These are phyloP conservation scores for Parasarocladium wereldwijsianum DNA, from an alignment of 2,329 filamentous ascomycete genomes.

Conservation along the genomic window DNA sequence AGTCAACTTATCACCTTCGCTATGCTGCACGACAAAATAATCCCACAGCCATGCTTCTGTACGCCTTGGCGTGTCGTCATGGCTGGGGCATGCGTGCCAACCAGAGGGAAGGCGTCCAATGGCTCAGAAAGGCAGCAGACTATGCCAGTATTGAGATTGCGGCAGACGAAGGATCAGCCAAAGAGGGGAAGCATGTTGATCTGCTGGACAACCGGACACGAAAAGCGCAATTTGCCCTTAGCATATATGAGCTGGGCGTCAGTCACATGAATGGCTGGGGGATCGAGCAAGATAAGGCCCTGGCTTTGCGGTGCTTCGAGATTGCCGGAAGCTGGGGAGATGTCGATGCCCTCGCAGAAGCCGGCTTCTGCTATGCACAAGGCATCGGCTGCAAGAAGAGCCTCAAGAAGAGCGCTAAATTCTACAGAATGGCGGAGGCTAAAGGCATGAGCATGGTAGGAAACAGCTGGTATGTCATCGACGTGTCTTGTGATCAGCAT, in stretches of 20 bases:
- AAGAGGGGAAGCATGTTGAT: slow-evolving; percentile 50
- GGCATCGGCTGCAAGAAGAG: slow-evolving; percentile 93
- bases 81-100: slow-evolving; percentile 97
- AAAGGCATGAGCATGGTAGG: slow-evolving; percentile 97
- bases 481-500: not conserved
- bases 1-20: slow-evolving; percentile 91
- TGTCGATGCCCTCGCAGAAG: slow-evolving; percentile 82
- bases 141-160: slow-evolving; percentile 69
- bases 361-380: slow-evolving; percentile 91
- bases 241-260: slow-evolving; percentile 90
- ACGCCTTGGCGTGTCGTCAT: slow-evolving; percentile 86
- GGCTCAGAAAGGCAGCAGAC: slow-evolving; percentile 85
- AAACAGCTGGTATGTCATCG: slow-evolving; percentile 74
- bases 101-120: slow-evolving; percentile 75
- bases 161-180: slow-evolving; percentile 56
- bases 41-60: slow-evolving; percentile 89
- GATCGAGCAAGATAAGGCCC: slow-evolving; percentile 76
- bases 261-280: slow-evolving; percentile 99
- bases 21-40: slow-evolving; percentile 75
- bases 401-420: slow-evolving; percentile 80
- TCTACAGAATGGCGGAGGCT: slow-evolving; percentile 79
- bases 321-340: slow-evolving; percentile 95
- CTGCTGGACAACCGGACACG: slow-evolving; percentile 62
- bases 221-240: slow-evolving; percentile 85
- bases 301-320: slow-evolving; percentile 88